phyloP scores from a whole-genome alignment of 2,329 filamentous ascomycete genomes.

The Epichloe sylvatica region DNA sequence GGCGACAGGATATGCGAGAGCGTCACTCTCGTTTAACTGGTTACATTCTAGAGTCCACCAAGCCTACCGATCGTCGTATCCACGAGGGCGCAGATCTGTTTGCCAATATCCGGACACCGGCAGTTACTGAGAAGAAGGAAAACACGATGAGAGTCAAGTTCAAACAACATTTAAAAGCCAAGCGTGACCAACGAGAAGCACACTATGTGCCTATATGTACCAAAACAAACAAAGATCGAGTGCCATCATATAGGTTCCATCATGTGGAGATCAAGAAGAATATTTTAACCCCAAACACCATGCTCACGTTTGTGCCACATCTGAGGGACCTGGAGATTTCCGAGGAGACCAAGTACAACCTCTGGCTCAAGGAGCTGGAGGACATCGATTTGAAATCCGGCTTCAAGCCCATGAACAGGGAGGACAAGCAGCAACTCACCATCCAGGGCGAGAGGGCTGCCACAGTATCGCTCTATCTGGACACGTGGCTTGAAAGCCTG shows the following conservation, averaged over 20 bases:
- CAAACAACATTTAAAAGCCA: conserved; percentile 34
- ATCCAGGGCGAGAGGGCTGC: conserved; percentile 38
- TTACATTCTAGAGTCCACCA: conserved; percentile 31
- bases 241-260: conserved; percentile 45
- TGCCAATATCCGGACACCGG: conserved; percentile 25
- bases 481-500: conserved; percentile 37
- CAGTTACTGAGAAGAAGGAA: conserved; percentile 21
- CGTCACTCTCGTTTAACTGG: conserved; percentile 32
- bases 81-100: conserved; percentile 34
- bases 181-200: conserved; percentile 30
- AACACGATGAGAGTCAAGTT: conserved; percentile 35
- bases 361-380: conserved; percentile 44
- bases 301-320: conserved; percentile 46
- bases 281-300: conserved; percentile 44
- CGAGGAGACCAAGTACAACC: conserved; percentile 41
- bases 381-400: conserved; percentile 44
- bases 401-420: conserved; percentile 39
- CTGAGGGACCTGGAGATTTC: conserved; percentile 41
- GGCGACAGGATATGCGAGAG: conserved; percentile 29
- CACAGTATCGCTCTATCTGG: conserved; percentile 37
- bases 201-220: conserved; percentile 30
- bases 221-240: conserved; percentile 35
- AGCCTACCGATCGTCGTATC: conserved; percentile 25
- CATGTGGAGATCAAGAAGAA: conserved; percentile 47
- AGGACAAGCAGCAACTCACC: conserved; percentile 35